A percentile compares a stretch with the other conserved stretches of the same genome.
Conservation (phyloP, 2,329 filamentous ascomycete species). For the Verticillium nonalfalfae region DNA sequence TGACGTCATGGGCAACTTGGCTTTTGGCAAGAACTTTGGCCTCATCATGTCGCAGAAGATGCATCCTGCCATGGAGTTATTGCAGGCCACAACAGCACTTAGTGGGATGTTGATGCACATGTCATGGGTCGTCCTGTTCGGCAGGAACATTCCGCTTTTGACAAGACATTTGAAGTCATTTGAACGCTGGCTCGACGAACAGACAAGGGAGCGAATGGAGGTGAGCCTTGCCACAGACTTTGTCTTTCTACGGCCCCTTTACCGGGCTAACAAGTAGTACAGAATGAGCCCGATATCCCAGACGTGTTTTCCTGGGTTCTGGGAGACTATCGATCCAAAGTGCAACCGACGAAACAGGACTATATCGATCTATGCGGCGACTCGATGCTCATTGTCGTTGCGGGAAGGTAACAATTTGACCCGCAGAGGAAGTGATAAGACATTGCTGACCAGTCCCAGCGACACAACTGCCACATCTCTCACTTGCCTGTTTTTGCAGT, state of each 20-base stretch:
- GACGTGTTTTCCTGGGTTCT: conserved; percentile 25
- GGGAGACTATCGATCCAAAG: conserved; percentile 14
- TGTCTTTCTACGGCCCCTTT: too few relatives aligned
- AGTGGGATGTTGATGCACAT: conserved; percentile 16
- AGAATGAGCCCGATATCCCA: conserved; percentile 12
- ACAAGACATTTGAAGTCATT: conserved; percentile 13
- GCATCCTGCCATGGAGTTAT: conserved; percentile 17
- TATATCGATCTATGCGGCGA: conserved; percentile 18
- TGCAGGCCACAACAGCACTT: conserved; percentile 15
- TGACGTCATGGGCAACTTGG: conserved; percentile 34
- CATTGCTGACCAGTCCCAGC: not conserved
- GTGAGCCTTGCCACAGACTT: too few relatives aligned
- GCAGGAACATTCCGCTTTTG: conserved; percentile 13
- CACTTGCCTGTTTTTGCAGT: conserved; percentile 10
- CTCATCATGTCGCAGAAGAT: conserved; percentile 21
- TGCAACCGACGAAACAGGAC: conserved; percentile 14
- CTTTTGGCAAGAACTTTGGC: conserved; percentile 27
- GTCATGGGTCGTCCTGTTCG: conserved; percentile 13
- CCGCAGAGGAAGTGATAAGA: too few relatives aligned
- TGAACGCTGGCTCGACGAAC: conserved; percentile 11
- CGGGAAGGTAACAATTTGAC: conserved; percentile 18
- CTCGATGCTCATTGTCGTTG: conserved; percentile 20
- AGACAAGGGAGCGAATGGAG: conserved; percentile 9
- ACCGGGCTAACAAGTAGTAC: too few relatives aligned
- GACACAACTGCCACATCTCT: conserved; percentile 11